These are phyloP conservation scores for Petunia secreta DNA, from an alignment of 257 asterid genomes.

Conservation along the genomic window DNA sequence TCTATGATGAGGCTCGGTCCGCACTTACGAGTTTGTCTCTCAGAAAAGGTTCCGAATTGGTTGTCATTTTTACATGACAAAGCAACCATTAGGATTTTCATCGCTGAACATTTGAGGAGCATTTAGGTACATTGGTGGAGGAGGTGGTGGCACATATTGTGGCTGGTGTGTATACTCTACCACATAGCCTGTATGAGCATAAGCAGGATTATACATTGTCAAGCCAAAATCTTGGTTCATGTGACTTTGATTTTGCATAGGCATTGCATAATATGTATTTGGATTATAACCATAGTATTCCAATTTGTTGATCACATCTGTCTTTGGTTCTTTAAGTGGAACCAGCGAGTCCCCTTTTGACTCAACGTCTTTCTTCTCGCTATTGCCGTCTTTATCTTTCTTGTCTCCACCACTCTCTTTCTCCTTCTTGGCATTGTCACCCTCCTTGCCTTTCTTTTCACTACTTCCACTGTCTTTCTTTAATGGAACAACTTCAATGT, in stretches of 20 bases:
- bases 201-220: slow-evolving; percentile 29
- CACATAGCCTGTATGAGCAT: slow-evolving; percentile 43
- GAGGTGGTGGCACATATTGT: slow-evolving; percentile 60
- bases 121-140: slow-evolving; percentile 34
- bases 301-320: slow-evolving; percentile 56
- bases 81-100: slow-evolving; percentile 87
- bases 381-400: background rate
- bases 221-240: slow-evolving; percentile 60
- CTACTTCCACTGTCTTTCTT: slow-evolving; percentile 55
- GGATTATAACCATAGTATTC: slow-evolving; percentile 54
- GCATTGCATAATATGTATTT: slow-evolving; percentile 52
- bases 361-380: slow-evolving; percentile 33
- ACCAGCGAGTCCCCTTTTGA: too few relatives aligned
- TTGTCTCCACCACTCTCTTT: slow-evolving; percentile 29
- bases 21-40: background rate
- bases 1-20: background rate
- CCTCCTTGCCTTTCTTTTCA: slow-evolving; percentile 32
- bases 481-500: slow-evolving; percentile 60
- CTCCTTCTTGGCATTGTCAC: slow-evolving; percentile 22
- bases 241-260: slow-evolving; percentile 53
- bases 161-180: slow-evolving; percentile 43
- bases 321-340: slow-evolving; percentile 31
- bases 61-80: slow-evolving; percentile 57
- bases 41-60: background rate
- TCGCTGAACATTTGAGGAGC: slow-evolving; percentile 69